Evolutionary conservation across 257 asterid genomes (phyloP).

Genomic region (Scutellaria baicalensis): DNA sequence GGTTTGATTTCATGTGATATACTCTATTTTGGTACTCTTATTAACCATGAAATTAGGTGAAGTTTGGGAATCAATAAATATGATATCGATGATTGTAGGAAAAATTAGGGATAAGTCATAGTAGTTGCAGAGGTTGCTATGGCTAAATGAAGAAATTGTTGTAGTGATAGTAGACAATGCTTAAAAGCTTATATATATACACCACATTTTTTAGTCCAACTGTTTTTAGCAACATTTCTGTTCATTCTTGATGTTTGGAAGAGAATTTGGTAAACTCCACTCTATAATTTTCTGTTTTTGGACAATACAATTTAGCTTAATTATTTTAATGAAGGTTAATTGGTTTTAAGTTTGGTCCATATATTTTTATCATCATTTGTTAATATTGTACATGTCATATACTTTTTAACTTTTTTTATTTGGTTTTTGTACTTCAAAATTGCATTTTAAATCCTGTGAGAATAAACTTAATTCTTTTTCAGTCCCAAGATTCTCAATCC

Average conservation of each 20-base stretch:
- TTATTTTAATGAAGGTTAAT: not conserved
- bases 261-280: not conserved
- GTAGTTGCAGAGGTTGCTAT: conserved; percentile 2
- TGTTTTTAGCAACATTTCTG: not conserved
- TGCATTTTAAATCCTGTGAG: too few species aligned
- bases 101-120: conserved; percentile 3
- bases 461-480: too few species aligned
- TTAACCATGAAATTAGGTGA: conserved; percentile 26
- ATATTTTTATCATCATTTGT: not conserved
- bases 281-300: not conserved
- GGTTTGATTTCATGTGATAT: conserved; percentile 12
- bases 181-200: not conserved
- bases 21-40: conserved; percentile 10
- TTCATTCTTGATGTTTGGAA: not conserved
- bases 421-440: too few species aligned
- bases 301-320: not conserved
- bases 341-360: not conserved
- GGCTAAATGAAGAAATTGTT: conserved; percentile 17
- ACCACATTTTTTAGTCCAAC: not conserved
- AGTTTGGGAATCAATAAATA: not conserved
- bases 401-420: too few species aligned
- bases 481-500: too few species aligned
- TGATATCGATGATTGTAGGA: not conserved
- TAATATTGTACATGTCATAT: too few species aligned
- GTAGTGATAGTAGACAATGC: conserved; percentile 4